phyloP scores from a whole-genome alignment of 2,329 filamentous ascomycete genomes.

The Neonectria neomacrospora region DNA sequence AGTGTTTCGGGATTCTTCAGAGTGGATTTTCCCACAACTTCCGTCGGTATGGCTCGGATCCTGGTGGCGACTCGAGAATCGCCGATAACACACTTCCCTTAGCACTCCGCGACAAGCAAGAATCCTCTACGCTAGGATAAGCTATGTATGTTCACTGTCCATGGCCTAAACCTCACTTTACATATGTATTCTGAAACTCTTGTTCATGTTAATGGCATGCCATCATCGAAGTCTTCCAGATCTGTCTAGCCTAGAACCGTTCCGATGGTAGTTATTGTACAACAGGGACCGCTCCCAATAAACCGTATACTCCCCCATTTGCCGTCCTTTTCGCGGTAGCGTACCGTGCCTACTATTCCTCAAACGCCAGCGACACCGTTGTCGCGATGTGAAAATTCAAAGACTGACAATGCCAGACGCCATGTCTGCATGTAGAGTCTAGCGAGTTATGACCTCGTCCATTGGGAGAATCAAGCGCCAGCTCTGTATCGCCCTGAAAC shows the following conservation, averaged over 20 bases:
- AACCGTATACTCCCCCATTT: slow-evolving; percentile 18
- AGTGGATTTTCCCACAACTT: slow-evolving; percentile 26
- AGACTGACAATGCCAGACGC: slow-evolving; percentile 23
- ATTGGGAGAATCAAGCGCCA: slow-evolving; percentile 23
- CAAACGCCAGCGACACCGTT: slow-evolving; percentile 46
- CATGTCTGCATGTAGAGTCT: slow-evolving; percentile 30
- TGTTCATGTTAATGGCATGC: slow-evolving; percentile 8
- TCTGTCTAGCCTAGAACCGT: slow-evolving; percentile 8
- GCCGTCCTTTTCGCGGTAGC: slow-evolving; percentile 17
- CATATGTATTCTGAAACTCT: background rate
- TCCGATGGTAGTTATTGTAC: slow-evolving; percentile 17
- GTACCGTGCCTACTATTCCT: slow-evolving; percentile 31
- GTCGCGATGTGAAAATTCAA: slow-evolving; percentile 38
- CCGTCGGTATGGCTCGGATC: slow-evolving; percentile 21
- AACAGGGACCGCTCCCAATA: slow-evolving; percentile 9
- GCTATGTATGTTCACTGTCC: background rate
- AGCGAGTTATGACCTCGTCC: slow-evolving; percentile 16
- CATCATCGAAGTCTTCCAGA: slow-evolving; percentile 21
- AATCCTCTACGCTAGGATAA: slow-evolving; percentile 2
- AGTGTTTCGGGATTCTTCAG: slow-evolving; percentile 25
- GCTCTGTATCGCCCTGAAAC: slow-evolving; percentile 34
- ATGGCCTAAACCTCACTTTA: slow-evolving; percentile 1
- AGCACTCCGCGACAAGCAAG: slow-evolving; percentile 31
- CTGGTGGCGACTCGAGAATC: slow-evolving; percentile 22
- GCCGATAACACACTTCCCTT: slow-evolving; percentile 30